Base-by-base conservation (phyloP, 352 stramenopile genomes). In the Pythium aphanidermatum region DNA sequence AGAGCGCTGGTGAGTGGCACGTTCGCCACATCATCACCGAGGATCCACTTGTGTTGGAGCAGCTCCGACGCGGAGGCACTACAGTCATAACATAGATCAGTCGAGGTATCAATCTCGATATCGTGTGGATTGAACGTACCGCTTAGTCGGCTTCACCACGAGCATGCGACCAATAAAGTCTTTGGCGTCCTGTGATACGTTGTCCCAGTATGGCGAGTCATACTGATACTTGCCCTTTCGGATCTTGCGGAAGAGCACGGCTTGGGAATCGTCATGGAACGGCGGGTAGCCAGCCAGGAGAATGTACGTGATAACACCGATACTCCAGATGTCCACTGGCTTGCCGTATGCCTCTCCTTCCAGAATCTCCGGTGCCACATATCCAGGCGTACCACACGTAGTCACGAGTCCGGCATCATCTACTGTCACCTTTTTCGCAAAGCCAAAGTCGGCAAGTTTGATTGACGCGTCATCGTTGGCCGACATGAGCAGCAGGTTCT, bases 221-320 rank as follows among this genome's bases (percentile, higher is more conserved):
- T 81, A 96, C 45, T 94, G 78, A 57, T 80, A 94, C 37, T 90
- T 80, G 32, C 85, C 83, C 50, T 78, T 79, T n/a, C 72, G 63
- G 57, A 95, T 95, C 59, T 89, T 88, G 38, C 70, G 68, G 60
- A 92, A 98, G 29, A 99, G 66, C 26, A 92, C 68, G 3, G 85
- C 63, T 56, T 98, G 86, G 51, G 96, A 97, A 36, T 97, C 90
- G 63, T 98, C 93, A 52, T 98, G 73, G 62, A 95, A 95, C 20
- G 81, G 81, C 17, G 78, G 75, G 37, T 91, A 93, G 0, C 81
- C 81, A 10, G 68, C 71, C 37, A 97, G 65, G 31, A 98, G 61
- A 60, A 97, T 97, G 60, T 89, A 93, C 48, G 76, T 88, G 52
- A 95, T 93, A 39, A 95, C 60, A 14, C 83, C 83, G 31, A 92